Percentiles rank a stretch among this genome's conserved stretches.
These are phyloP conservation scores for Lactuca saligna DNA, from an alignment of 129 eudicot species.

Conservation along the genomic window DNA sequence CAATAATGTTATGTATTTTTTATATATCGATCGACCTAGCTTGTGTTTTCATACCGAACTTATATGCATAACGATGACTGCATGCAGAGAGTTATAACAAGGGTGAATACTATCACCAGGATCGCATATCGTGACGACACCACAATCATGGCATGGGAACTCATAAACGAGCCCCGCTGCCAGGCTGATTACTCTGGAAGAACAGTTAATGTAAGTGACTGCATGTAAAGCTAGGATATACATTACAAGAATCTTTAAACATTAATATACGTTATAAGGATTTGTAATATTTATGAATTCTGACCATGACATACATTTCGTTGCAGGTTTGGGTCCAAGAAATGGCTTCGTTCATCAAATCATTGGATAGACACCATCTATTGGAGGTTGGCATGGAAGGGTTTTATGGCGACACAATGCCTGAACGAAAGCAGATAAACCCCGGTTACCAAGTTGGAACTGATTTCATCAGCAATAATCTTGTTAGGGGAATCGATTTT, in stretches of 20 bases:
- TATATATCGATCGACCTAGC: background rate
- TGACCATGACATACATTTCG: background rate
- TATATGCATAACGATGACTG: background rate
- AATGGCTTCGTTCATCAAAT: conserved; percentile 67
- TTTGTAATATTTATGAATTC: background rate
- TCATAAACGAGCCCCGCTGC: conserved; percentile 84
- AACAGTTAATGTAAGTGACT: conserved; percentile 48
- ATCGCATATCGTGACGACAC: conserved; percentile 57
- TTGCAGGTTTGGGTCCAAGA: conserved; percentile 72
- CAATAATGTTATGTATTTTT: background rate
- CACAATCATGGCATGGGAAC: conserved; percentile 87
- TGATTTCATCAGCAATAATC: conserved; percentile 63
- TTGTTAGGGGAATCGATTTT: conserved; percentile 59
- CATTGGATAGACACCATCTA: conserved; percentile 56
- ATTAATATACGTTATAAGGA: background rate
- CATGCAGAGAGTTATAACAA: conserved; percentile 64
- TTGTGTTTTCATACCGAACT: conserved; percentile 4
- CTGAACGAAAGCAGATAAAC: conserved; percentile 54
- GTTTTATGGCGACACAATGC: conserved; percentile 73
- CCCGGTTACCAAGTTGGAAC: conserved; percentile 81
- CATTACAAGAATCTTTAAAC: background rate
- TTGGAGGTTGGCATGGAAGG: conserved; percentile 81
- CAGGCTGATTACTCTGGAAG: conserved; percentile 64
- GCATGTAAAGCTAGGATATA: background rate
- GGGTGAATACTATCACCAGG: conserved; percentile 58